Percentiles rank a stretch among this genome's conserved stretches.
Evolutionary conservation across 192 early-diverging fungal genomes (phyloP).

Genomic region (Oehlia diaphana): DNA sequence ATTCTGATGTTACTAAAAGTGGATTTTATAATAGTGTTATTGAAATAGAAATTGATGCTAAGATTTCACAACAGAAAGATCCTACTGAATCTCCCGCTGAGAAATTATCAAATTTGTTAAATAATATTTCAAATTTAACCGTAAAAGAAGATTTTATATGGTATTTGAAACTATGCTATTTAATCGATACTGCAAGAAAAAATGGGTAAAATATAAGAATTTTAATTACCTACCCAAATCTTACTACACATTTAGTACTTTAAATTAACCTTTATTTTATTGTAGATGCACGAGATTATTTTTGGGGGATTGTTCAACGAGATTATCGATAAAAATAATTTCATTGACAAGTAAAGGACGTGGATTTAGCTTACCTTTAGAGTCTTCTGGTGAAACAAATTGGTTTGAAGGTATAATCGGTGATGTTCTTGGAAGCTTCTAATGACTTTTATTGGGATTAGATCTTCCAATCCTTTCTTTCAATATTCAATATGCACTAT

Average conservation of each 20-base stretch:
- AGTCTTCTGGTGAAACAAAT: slow-evolving; percentile 58
- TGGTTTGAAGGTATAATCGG: slow-evolving; percentile 49
- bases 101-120: slow-evolving; percentile 53
- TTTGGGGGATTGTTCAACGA: slow-evolving; percentile 78
- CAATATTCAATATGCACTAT: no score
- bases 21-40: slow-evolving; percentile 38
- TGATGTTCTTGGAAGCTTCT: no score
- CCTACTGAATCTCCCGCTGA: slow-evolving; percentile 32
- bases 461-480: no score
- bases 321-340: slow-evolving; percentile 76
- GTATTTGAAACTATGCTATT: slow-evolving; percentile 59
- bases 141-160: slow-evolving; percentile 72
- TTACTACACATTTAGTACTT: no score
- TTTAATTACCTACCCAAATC: not conserved
- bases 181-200: slow-evolving; percentile 52
- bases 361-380: slow-evolving; percentile 80
- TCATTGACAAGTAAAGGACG: slow-evolving; percentile 80
- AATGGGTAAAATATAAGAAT: slow-evolving; percentile 35
- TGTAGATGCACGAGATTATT: slow-evolving; percentile 60
- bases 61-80: not conserved
- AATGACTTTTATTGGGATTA: no score
- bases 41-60: slow-evolving; percentile 28
- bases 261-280: not conserved
- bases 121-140: slow-evolving; percentile 55
- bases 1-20: slow-evolving; percentile 42